Evolutionary conservation across 2,329 filamentous ascomycete species (phyloP).

Genomic region (Xylaria sp.): DNA sequence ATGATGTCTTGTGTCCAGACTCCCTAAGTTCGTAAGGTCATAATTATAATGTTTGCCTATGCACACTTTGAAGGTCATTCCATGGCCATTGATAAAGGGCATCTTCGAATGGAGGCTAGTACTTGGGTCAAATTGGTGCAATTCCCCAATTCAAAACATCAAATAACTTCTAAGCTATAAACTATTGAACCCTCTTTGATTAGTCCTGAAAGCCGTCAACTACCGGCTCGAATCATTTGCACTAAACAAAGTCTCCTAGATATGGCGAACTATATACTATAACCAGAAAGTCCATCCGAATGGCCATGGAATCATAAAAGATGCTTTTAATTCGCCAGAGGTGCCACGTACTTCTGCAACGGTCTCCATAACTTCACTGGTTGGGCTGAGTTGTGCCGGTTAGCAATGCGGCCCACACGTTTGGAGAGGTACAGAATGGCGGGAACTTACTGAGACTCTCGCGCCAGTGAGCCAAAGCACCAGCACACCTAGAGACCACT

Average conservation of each 20-base stretch:
- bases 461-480: constrained; percentile 48
- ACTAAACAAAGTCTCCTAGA: background rate
- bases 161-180: background rate
- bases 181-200: background rate
- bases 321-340: constrained; percentile 37
- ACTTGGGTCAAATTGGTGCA: background rate
- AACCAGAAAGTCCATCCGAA: background rate
- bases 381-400: constrained; percentile 38
- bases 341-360: constrained; percentile 45
- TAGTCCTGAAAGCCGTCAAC: background rate
- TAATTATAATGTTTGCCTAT: background rate
- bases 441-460: constrained; percentile 44
- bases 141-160: background rate
- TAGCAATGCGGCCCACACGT: constrained; percentile 4
- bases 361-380: constrained; percentile 46
- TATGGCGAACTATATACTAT: background rate
- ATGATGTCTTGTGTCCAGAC: background rate
- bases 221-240: background rate
- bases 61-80: background rate
- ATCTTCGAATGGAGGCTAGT: background rate
- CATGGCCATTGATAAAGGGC: background rate
- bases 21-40: background rate
- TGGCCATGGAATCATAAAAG: background rate
- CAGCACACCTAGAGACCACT: constrained; percentile 42
- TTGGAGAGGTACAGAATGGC: background rate